Evolutionary conservation across 1,284 basidiomycete genomes (phyloP).

Genomic region (Apiotrichum laibachii): DNA sequence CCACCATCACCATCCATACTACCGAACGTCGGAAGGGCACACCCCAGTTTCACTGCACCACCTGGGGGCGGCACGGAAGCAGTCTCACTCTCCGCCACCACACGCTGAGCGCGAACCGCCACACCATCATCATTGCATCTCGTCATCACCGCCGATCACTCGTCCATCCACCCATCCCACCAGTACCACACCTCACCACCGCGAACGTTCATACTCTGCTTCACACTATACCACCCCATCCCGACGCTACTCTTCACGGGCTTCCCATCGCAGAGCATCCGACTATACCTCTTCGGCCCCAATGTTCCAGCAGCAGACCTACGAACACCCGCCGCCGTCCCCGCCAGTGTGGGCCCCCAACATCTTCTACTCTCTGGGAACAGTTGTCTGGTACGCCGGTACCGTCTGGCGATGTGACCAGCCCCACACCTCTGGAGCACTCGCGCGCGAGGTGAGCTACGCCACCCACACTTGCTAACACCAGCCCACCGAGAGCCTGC

Average conservation of each 20-base stretch:
- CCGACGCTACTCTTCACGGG: no score
- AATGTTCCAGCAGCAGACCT: constrained; percentile 7
- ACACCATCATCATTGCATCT: no score
- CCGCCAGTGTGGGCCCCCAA: constrained; percentile 24
- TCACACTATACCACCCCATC: no score
- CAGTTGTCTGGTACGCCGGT: constrained; percentile 37
- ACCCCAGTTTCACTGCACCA: no score
- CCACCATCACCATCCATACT: no score
- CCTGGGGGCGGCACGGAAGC: no score
- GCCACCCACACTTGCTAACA: neutral
- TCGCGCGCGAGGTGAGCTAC: constrained; percentile 12
- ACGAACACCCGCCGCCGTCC: constrained; percentile 2
- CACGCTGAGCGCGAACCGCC: no score
- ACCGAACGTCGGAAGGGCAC: no score
- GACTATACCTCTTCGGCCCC: neutral
- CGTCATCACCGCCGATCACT: no score
- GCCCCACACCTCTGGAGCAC: constrained; percentile 30
- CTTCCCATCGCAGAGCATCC: no score
- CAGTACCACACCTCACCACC: neutral
- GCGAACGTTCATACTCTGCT: neutral
- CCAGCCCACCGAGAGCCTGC: constrained; percentile 34
- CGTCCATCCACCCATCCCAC: no score
- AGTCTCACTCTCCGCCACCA: no score
- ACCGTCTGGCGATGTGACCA: constrained; percentile 41
- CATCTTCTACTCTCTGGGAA: constrained; percentile 30